A percentile compares a stretch with the other conserved stretches of the same genome.
phyloP scores from a whole-genome alignment of 2,329 filamentous ascomycete species.

The Aspergillus aculeatinus region DNA sequence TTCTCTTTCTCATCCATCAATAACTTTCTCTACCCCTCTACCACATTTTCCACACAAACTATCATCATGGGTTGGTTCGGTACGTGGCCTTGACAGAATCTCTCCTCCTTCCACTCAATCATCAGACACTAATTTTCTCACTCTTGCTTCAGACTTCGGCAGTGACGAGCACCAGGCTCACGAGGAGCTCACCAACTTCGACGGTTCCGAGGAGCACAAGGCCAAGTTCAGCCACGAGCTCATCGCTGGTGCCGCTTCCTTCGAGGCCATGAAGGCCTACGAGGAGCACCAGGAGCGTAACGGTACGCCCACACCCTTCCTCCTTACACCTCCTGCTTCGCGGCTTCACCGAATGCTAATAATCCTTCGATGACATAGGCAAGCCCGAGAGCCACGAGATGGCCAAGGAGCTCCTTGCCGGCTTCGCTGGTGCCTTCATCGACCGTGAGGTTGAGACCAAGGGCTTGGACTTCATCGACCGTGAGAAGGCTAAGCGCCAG shows the following conservation, averaged over 20 bases:
- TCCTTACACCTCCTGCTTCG: too few species aligned
- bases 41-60: neutral
- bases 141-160: too few species aligned
- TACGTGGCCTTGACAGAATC: neutral
- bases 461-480: conserved; percentile 60
- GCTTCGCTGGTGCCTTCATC: conserved; percentile 72
- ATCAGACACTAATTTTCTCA: too few species aligned
- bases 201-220: conserved; percentile 51
- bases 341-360: too few species aligned
- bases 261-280: conserved; percentile 76
- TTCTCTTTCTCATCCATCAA: neutral
- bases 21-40: neutral
- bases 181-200: conserved; percentile 11
- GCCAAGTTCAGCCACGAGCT: conserved; percentile 70
- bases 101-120: neutral
- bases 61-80: conserved; percentile 21
- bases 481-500: conserved; percentile 59
- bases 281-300: conserved; percentile 70
- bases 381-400: conserved; percentile 68
- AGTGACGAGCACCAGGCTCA: conserved; percentile 8
- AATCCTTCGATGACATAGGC: conserved; percentile 44
- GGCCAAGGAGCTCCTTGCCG: conserved; percentile 74
- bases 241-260: conserved; percentile 72
- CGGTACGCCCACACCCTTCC: conserved; percentile 45
- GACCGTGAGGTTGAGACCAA: conserved; percentile 72